These are phyloP conservation scores for Isabelozyma rhagii DNA, from an alignment of 805 yeast genomes.

Conservation along the genomic window DNA sequence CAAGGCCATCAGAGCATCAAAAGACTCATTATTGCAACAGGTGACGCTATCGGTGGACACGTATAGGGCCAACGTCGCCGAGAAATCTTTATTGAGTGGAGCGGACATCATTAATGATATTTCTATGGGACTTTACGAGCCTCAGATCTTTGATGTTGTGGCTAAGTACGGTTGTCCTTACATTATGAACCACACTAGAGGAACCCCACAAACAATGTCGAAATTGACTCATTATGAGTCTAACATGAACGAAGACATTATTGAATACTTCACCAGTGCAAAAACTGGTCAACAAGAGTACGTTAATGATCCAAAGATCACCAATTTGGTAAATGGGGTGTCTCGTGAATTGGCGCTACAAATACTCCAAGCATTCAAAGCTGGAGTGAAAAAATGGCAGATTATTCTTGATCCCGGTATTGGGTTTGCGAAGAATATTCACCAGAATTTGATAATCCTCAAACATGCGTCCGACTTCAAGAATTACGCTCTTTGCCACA, in stretches of 20 bases:
- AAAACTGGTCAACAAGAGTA: slow-evolving; percentile 18
- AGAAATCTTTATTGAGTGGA: slow-evolving; percentile 64
- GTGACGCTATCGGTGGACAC: slow-evolving; percentile 83
- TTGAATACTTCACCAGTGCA: slow-evolving; percentile 34
- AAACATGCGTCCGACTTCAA: slow-evolving; percentile 49
- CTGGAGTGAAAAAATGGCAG: slow-evolving; percentile 86
- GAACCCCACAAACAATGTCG: slow-evolving; percentile 73
- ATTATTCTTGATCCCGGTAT: slow-evolving; percentile 90
- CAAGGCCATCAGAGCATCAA: slow-evolving; percentile 49
- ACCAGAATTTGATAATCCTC: slow-evolving; percentile 67
- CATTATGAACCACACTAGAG: slow-evolving; percentile 81
- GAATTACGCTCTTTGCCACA: slow-evolving; percentile 37
- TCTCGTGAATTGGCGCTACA: slow-evolving; percentile 62
- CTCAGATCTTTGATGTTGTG: slow-evolving; percentile 61
- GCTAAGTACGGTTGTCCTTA: slow-evolving; percentile 72
- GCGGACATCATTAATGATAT: slow-evolving; percentile 93
- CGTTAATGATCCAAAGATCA: slow-evolving; percentile 13
- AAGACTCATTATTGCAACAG: slow-evolving; percentile 30
- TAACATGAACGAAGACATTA: slow-evolving; percentile 30
- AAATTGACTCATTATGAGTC: slow-evolving; percentile 51
- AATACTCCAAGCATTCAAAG: slow-evolving; percentile 51
- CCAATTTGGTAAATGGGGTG: slow-evolving; percentile 51
- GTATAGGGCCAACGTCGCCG: slow-evolving; percentile 73
- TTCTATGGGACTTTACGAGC: slow-evolving; percentile 74
- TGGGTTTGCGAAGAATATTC: slow-evolving; percentile 86